Conservation (phyloP, 139 green algal species). For the Haematococcus lacustris region DNA sequence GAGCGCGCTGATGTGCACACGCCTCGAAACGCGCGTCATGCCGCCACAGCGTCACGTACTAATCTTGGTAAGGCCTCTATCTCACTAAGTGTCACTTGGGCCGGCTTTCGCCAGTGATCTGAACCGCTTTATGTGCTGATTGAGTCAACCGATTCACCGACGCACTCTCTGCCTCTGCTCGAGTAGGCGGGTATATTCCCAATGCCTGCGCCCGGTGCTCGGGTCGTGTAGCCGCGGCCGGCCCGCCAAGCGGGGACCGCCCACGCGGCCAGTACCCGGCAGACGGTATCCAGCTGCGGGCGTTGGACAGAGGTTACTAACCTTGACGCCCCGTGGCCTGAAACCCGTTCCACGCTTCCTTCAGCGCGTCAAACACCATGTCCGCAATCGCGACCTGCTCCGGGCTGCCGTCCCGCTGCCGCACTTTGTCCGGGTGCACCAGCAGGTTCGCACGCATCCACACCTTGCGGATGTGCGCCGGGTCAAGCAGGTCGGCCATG, state of each 20-base stretch:
- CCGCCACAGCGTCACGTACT: no score
- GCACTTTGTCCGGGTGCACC: conserved; percentile 94
- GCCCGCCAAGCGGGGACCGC: no score
- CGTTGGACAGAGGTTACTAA: background rate
- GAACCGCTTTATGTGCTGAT: no score
- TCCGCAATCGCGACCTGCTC: conserved; percentile 82
- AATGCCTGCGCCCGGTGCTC: background rate
- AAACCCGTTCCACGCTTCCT: conserved; percentile 70
- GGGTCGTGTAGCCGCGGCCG: background rate
- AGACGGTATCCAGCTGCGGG: no score
- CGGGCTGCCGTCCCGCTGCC: conserved; percentile 69
- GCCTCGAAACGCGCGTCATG: no score
- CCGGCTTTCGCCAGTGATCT: no score
- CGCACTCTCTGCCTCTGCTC: background rate
- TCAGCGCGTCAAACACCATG: conserved; percentile 88
- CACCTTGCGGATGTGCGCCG: conserved; percentile 33
- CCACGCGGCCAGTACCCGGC: no score
- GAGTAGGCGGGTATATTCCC: background rate
- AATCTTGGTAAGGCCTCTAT: no score
- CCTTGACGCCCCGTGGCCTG: conserved; percentile 1
- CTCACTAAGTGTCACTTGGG: no score
- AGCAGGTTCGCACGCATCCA: conserved; percentile 90
- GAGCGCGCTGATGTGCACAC: no score
- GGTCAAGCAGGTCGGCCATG: conserved; percentile 82
- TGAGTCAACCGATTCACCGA: background rate